Conservation (phyloP, 352 stramenopile species). For the Pythium scleroteichum region DNA sequence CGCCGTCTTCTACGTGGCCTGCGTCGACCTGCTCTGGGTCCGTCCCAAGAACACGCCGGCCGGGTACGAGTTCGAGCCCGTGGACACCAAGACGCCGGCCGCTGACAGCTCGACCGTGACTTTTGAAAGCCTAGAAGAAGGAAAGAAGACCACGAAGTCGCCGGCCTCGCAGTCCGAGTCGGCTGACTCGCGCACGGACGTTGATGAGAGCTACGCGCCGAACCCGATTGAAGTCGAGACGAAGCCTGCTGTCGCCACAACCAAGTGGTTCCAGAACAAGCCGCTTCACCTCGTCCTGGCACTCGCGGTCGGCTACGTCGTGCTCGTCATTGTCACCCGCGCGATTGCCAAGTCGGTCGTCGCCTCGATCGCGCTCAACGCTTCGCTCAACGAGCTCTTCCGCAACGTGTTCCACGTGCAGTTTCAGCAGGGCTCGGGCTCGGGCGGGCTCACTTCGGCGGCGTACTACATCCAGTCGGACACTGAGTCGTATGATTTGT, state of each 20-base stretch:
- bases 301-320: not conserved
- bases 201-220: not conserved
- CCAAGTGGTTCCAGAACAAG: conserved; percentile 32
- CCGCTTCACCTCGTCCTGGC: not conserved
- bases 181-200: not conserved
- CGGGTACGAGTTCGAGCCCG: not conserved
- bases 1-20: conserved; percentile 21
- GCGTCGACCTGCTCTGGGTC: conserved; percentile 15
- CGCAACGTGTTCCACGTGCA: conserved; percentile 9
- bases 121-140: conserved; percentile 2
- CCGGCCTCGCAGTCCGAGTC: not conserved
- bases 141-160: not conserved
- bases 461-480: conserved; percentile 34
- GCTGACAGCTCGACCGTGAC: not conserved
- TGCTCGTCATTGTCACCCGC: not conserved
- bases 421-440: conserved; percentile 7
- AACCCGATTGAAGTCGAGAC: not conserved
- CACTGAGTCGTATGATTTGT: conserved; percentile 46
- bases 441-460: not conserved
- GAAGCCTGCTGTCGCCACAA: conserved; percentile 6
- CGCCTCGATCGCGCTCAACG: conserved; percentile 20
- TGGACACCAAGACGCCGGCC: conserved; percentile 1
- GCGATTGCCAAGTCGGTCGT: conserved; percentile 16
- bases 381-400: conserved; percentile 28
- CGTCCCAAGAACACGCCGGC: not conserved